Conservation (phyloP, 768 basidiomycete species). For the Melanogaster broomeanus region DNA sequence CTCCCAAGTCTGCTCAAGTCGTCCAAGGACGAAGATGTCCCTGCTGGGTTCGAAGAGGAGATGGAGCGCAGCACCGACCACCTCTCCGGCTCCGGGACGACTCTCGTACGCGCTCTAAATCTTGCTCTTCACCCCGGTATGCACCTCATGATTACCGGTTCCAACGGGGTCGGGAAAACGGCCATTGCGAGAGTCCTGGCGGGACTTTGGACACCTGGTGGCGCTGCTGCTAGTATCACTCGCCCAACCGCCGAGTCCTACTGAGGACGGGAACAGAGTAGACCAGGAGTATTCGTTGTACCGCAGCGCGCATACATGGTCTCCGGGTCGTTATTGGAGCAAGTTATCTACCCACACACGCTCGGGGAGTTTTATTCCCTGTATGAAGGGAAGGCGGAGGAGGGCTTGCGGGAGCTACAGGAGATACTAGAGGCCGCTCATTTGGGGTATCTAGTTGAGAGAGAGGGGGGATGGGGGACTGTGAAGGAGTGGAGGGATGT, state of each 20-base stretch:
- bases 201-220: slow-evolving; percentile 79
- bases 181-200: slow-evolving; percentile 87
- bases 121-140: slow-evolving; percentile 68
- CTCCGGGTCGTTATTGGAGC: slow-evolving; percentile 83
- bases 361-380: slow-evolving; percentile 68
- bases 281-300: slow-evolving; percentile 71
- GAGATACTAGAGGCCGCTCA: slow-evolving; percentile 80
- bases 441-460: slow-evolving; percentile 77
- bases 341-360: slow-evolving; percentile 87
- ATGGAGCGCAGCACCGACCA: slow-evolving; percentile 9
- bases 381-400: slow-evolving; percentile 44
- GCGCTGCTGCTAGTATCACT: slow-evolving; percentile 31
- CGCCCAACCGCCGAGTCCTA: slow-evolving; percentile 25
- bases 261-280: slow-evolving; percentile 38
- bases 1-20: not conserved
- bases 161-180: slow-evolving; percentile 92
- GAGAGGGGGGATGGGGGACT: slow-evolving; percentile 90
- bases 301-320: slow-evolving; percentile 96
- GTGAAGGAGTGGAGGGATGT: slow-evolving; percentile 97
- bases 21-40: slow-evolving; percentile 2
- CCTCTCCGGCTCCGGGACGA: slow-evolving; percentile 24
- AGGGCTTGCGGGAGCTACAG: slow-evolving; percentile 69
- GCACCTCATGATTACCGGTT: slow-evolving; percentile 92
- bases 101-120: slow-evolving; percentile 71
- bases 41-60: slow-evolving; percentile 12